Evolutionary conservation across 495 filamentous ascomycete species (phyloP).

Genomic region (Annulohypoxylon bovei): DNA sequence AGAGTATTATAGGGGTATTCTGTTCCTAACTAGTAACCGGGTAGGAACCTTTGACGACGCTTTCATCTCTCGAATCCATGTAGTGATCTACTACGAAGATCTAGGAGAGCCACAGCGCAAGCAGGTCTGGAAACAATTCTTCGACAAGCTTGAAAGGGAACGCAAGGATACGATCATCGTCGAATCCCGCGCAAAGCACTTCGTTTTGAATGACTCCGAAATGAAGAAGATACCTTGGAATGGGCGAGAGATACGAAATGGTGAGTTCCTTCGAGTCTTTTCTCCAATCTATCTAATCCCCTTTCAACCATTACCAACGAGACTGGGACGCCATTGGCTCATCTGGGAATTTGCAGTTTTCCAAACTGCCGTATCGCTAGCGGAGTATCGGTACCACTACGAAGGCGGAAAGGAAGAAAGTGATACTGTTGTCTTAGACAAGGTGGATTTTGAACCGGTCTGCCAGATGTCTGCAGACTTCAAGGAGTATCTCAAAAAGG

Average conservation of each 20-base stretch:
- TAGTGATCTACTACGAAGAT: conserved; percentile 56
- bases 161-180: neutral
- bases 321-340: neutral
- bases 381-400: conserved; percentile 30
- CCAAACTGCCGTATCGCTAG: conserved; percentile 53
- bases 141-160: conserved; percentile 26
- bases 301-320: neutral
- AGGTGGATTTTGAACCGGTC: neutral
- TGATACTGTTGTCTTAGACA: conserved; percentile 1
- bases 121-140: conserved; percentile 36
- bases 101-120: conserved; percentile 28
- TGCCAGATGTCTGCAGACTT: conserved; percentile 25
- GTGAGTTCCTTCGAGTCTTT: neutral
- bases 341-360: conserved; percentile 43
- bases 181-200: neutral
- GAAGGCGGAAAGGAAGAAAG: conserved; percentile 1
- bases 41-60: conserved; percentile 65
- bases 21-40: conserved; percentile 68
- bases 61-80: conserved; percentile 64
- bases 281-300: no score
- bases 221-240: conserved; percentile 29
- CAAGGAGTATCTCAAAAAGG: conserved; percentile 38
- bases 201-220: neutral
- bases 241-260: conserved; percentile 27
- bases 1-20: conserved; percentile 68